These are phyloP conservation scores for Phytophthora sp. DNA, from an alignment of 352 stramenopile genomes.

Conservation along the genomic window DNA sequence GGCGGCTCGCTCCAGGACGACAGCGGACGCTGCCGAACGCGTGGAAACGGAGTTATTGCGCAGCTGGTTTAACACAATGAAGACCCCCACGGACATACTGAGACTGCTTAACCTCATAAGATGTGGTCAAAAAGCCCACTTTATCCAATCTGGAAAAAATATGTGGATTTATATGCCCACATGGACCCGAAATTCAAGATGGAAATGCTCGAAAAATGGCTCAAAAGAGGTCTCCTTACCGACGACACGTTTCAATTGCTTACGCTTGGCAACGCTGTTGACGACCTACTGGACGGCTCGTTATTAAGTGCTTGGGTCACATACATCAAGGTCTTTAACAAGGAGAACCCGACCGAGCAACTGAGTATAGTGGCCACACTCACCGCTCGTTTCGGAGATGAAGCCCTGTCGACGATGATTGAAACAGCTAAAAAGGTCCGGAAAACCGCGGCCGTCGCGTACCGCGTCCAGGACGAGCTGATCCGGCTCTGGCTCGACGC, in stretches of 20 bases:
- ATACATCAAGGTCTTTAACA: conserved; percentile 27
- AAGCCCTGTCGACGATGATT: conserved; percentile 19
- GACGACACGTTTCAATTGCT: conserved; percentile 18
- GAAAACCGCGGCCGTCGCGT: not conserved
- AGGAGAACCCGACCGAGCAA: conserved; percentile 15
- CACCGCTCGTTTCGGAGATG: conserved; percentile 21
- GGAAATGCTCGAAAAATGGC: conserved; percentile 10
- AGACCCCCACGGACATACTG: conserved; percentile 10
- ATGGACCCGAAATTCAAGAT: conserved; percentile 16
- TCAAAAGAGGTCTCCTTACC: conserved; percentile 11
- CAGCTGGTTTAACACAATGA: conserved; percentile 16
- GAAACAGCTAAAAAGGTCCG: conserved; percentile 16
- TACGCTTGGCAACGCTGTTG: conserved; percentile 15
- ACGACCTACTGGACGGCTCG: conserved; percentile 6
- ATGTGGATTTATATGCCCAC: conserved; percentile 12
- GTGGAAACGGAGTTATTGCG: conserved; percentile 17
- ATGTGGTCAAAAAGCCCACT: not conserved
- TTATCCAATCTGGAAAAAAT: conserved; percentile 16
- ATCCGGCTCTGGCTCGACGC: conserved; percentile 4
- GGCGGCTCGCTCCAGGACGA: not conserved
- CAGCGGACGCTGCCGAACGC: conserved; percentile 6
- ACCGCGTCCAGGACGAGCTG: conserved; percentile 5
- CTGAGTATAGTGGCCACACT: conserved; percentile 14
- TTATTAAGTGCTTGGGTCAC: conserved; percentile 7
- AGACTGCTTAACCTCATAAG: not conserved